Conservation (phyloP, 257 asterid genomes). For the Fraxinus cuspidata region DNA sequence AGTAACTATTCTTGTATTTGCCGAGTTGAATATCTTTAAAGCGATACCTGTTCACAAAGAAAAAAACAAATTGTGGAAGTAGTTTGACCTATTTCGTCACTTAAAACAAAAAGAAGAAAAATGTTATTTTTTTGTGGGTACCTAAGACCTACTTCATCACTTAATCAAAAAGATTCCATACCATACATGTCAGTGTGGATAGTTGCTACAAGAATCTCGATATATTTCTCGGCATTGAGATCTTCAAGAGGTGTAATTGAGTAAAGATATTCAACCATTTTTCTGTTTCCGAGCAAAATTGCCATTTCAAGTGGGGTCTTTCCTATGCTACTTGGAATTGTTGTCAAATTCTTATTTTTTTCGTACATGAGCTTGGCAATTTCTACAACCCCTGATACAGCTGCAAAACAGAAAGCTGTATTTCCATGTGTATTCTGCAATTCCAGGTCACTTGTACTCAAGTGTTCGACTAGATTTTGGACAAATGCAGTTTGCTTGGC, state of each 20-base stretch:
- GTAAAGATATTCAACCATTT: constrained; percentile 26
- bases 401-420: constrained; percentile 18
- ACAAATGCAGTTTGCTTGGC: too few species aligned
- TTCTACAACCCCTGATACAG: constrained; percentile 16
- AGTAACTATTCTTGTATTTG: too few species aligned
- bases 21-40: background rate
- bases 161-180: background rate
- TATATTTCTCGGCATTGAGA: background rate
- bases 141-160: too few species aligned
- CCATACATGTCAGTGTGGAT: too few species aligned
- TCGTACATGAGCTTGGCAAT: constrained; percentile 21
- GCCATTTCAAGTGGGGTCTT: constrained; percentile 24
- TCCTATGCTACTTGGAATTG: background rate
- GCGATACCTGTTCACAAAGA: background rate
- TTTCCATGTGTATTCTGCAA: too few species aligned
- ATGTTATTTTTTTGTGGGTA: too few species aligned
- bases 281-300: background rate
- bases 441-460: too few species aligned
- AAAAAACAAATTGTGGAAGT: background rate
- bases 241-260: background rate
- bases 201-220: too few species aligned
- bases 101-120: background rate
- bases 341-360: background rate
- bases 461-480: too few species aligned
- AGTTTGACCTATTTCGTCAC: background rate